A percentile compares a stretch with the other conserved stretches of the same genome.
These are phyloP conservation scores for Fusarium chuoi DNA, from an alignment of 2,329 filamentous ascomycete genomes.

Conservation along the genomic window DNA sequence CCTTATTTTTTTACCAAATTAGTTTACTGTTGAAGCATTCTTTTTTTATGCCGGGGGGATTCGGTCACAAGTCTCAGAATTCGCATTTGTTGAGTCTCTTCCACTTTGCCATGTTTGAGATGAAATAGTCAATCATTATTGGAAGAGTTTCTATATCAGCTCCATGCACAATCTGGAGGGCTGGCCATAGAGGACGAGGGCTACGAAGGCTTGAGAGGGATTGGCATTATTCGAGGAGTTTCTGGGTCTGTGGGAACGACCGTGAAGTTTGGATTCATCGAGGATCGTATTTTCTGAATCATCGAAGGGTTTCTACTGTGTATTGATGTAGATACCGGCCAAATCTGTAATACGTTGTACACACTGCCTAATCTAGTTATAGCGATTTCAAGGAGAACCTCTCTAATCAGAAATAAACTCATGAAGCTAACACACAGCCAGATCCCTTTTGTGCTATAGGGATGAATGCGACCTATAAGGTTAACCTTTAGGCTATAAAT, in stretches of 20 bases:
- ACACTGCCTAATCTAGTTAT: not conserved
- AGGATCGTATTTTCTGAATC: not conserved
- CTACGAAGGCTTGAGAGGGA: not conserved
- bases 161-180: too few relatives aligned
- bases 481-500: too few relatives aligned
- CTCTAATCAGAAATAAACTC: not conserved
- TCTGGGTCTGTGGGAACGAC: rapidly evolving
- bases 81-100: too few relatives aligned
- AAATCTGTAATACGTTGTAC: rapidly evolving
- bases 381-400: rapidly evolving
- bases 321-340: not conserved
- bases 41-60: too few relatives aligned
- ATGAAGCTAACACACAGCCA: not conserved
- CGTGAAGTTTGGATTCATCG: not conserved
- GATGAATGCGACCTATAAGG: too few relatives aligned
- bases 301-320: rapidly evolving
- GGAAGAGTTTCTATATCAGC: too few relatives aligned
- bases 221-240: not conserved
- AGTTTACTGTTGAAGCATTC: too few relatives aligned
- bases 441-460: rapidly evolving
- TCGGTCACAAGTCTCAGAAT: too few relatives aligned
- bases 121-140: too few relatives aligned
- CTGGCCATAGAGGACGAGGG: not conserved
- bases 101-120: too few relatives aligned
- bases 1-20: too few relatives aligned